Base-by-base conservation (phyloP, 2,329 filamentous ascomycete species). In the Neonectria faginata region DNA sequence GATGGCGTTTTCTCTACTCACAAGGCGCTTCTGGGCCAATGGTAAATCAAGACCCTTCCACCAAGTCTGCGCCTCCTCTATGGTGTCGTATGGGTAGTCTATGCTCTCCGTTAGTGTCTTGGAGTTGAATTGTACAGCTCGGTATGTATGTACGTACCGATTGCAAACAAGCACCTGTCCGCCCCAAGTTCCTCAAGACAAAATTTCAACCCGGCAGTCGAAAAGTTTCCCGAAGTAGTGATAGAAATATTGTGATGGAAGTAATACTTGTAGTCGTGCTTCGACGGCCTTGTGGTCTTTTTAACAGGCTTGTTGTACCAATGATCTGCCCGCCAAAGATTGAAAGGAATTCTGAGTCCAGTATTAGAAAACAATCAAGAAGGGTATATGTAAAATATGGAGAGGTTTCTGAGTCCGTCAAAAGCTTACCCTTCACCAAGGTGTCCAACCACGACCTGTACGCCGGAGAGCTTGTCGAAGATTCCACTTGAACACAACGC, bases 401-500 rank as follows among this genome's bases (percentile, higher is more conserved):
- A n/a, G n/a, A n/a, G n/a, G n/a, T n/a, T n/a, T n/a, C n/a, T n/a
- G n/a, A n/a, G n/a, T 16, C 12, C 12, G 14, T 42, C 1, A 3
- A 12, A 12, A 9, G 52, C 58, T 16, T 65, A 65, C 64, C 62
- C 54, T 22, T 68, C 66, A 10, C 66, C 65, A 7, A 68, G 18
- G 18, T 68, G 66, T 3, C 66, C 66, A 20, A 55, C 39, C 1
- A 67, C 45, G 1, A 68, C 36, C 6, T 68, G 63, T 1, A 22
- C 41, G 0, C n/a, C 5, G 0, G 64, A 53, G 0, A 68, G 67
- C 4, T 11, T 9, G 14, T 68, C 66, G 45, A 67, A 67, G 8
- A 62, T 12, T 33, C 66, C 65, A 14, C 62, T 67, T 1, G 65
- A 67, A 9, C 66, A 67, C n/a, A 68, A 22, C 0, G 65, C 57